Base-by-base conservation (phyloP, 2,329 filamentous ascomycete genomes). In the Pseudogymnoascus verrucosus region DNA sequence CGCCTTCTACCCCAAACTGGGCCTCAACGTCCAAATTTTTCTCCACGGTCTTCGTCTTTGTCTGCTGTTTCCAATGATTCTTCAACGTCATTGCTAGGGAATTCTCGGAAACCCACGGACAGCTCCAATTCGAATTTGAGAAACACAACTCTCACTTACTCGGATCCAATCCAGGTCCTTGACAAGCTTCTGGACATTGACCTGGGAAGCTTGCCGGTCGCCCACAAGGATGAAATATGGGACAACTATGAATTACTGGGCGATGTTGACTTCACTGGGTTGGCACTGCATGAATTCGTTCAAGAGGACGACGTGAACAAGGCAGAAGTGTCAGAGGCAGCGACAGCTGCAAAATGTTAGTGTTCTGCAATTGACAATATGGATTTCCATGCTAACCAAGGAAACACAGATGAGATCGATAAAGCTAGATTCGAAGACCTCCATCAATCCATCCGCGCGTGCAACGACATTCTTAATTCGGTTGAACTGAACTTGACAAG, bases 401-500 rank as follows among this genome's bases (percentile, higher is more conserved):
- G 28, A 34, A 26, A 31, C 31, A 59, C 67, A 87, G 91, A 92
- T 74, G 89, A 95, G 74, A 84, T 83, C 68, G 91, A 96, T 68
- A 90, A 89, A 74, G 81, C 88, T 71, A 93, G 89, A 71, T 96
- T 96, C 70, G 89, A 97, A 75, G 91, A 96, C 64, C 81, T 99
- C 44, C 95, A 98, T 76, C 86, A 84, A 71, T 96, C 93, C 3
- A 98, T 99, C 71, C 77, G 82, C 73, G 90, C 91, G 61, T 99
- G 93, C 77, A 95, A 99, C 76, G 89, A 96, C 73, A 91, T 98
- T 61, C 83, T 98, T 54, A 90, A 88, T 75, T 96, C 93, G 0
- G 95, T 99, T 63, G 93, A 99, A 77, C 87, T 85, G 34, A 98
- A 97, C 74, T 81, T 99, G 62, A 90, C 90, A 39, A 93, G 88